Evolutionary conservation across 345 rosid genomes (phyloP), one percentile per base, ranked within the genome.

Genomic region (Kernera saxatilis): DNA sequence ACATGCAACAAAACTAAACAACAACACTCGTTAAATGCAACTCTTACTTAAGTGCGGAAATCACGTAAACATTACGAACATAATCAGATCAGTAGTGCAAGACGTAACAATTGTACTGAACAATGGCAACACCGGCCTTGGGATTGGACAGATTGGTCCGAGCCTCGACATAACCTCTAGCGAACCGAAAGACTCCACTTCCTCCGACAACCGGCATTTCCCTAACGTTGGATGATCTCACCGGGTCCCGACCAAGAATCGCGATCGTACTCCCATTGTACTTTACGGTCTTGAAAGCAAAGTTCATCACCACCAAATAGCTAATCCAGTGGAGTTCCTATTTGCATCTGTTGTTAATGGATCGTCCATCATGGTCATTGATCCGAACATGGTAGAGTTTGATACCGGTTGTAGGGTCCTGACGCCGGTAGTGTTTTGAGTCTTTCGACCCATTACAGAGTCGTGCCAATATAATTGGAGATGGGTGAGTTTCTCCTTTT

Each of bases 151-250:
- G 46, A 15, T 60, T 70, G 19, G 87, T 85, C 12, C 77, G 75
- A 11, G 78, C 82, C 64, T 80, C 66, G 45, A 66, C 84, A 71
- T 83, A 85, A 3, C 89, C 87, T 69, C 84, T 76, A n/a, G 87
- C 84, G 18, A 83, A 85, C 19, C 84, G 72, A 76, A 85, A 85
- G 19, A 81, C 71, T 18, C 87, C 83, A 32, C 82, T 85, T 2
- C 87, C 87, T 60, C 89, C 87, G 49, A 85, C 66, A 49, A 85
- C 81, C 13, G 84, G 81, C 85, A 85, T 79, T 73, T 85, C 87
- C 25, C 84, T 71, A 3, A 73, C 76, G 22, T 70, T 23, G 0
- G 77, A 57, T 2, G 73, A 44, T n/a, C n/a, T n/a, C 21, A 81
- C 79, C 2, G 3, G 0, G 71, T 84, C 80, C 62, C 84, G 51